These are phyloP conservation scores for Globisporangium nagaii DNA, from an alignment of 352 stramenopile species.

Conservation along the genomic window DNA sequence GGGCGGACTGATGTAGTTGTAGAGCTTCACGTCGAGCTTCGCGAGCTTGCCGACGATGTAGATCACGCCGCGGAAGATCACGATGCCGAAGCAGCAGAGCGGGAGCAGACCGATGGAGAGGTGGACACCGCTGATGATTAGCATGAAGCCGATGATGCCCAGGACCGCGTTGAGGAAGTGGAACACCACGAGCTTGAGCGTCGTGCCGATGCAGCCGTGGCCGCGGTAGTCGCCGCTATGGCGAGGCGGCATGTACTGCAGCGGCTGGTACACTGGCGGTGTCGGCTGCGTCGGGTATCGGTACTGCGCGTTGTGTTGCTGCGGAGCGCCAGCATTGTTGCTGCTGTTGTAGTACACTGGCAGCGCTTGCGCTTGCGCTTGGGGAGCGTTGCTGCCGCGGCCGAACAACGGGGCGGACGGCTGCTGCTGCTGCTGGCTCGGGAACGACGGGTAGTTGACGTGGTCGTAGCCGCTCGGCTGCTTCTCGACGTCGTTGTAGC, in stretches of 20 bases:
- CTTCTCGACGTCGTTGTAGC: not conserved
- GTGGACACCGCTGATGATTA: slow-evolving; percentile 36
- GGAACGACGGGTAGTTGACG: slow-evolving; percentile 6
- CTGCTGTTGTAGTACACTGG: slow-evolving; percentile 5
- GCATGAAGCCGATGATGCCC: slow-evolving; percentile 38
- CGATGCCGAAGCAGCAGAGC: slow-evolving; percentile 56
- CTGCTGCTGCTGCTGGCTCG: not conserved
- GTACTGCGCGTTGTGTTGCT: slow-evolving; percentile 4
- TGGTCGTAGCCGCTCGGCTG: slow-evolving; percentile 6
- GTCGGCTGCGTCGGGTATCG: slow-evolving; percentile 12
- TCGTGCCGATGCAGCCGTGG: slow-evolving; percentile 28
- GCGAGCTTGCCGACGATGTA: slow-evolving; percentile 39
- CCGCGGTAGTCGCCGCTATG: slow-evolving; percentile 17
- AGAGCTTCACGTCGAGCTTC: slow-evolving; percentile 52
- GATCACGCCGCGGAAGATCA: slow-evolving; percentile 52
- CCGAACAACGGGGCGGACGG: not conserved
- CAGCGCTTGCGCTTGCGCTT: not conserved
- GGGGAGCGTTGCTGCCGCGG: not conserved
- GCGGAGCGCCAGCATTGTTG: not conserved
- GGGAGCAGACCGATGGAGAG: slow-evolving; percentile 39
- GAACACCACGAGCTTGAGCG: slow-evolving; percentile 52
- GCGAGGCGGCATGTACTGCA: slow-evolving; percentile 15
- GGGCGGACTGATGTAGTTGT: slow-evolving; percentile 47
- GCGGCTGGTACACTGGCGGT: slow-evolving; percentile 5
- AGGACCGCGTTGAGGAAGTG: slow-evolving; percentile 54